These are phyloP conservation scores for Paramarasmius palmivorus DNA, from an alignment of 1,284 basidiomycete species.

Conservation along the genomic window DNA sequence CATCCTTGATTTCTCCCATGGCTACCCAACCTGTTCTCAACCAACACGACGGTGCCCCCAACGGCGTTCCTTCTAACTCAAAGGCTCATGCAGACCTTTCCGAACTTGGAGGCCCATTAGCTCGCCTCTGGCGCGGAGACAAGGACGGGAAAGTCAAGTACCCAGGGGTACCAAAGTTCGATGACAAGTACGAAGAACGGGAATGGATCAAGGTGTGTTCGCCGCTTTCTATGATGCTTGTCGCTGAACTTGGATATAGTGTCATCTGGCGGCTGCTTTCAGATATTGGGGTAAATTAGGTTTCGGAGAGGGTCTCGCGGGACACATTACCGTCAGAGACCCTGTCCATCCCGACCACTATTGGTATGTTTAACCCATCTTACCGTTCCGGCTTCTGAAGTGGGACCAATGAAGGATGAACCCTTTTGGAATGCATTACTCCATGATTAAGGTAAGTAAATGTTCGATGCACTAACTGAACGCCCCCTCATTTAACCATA, in stretches of 20 bases:
- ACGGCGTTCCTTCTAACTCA: not conserved
- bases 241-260: conserved; percentile 4
- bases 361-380: conserved; percentile 12
- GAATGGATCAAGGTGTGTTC: conserved; percentile 51
- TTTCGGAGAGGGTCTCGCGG: conserved; percentile 59
- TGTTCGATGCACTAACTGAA: not conserved
- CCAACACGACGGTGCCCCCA: not conserved
- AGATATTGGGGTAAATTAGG: conserved; percentile 43
- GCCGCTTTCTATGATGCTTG: conserved; percentile 51
- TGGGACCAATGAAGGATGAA: conserved; percentile 23
- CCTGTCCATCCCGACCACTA: conserved; percentile 18
- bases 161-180: conserved; percentile 26
- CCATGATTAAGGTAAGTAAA: conserved; percentile 22
- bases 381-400: not conserved
- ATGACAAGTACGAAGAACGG: conserved; percentile 42
- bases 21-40: conserved; percentile 1
- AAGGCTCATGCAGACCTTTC: not conserved
- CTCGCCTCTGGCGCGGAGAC: conserved; percentile 3
- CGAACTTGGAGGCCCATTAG: not conserved
- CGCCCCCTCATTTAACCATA: not conserved
- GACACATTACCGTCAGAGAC: conserved; percentile 57
- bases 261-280: conserved; percentile 6
- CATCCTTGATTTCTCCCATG: not conserved
- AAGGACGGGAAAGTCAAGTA: conserved; percentile 1
- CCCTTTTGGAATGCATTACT: conserved; percentile 26